These are phyloP conservation scores for Saitozyma podzolica DNA, from an alignment of 768 basidiomycete species.

Conservation along the genomic window DNA sequence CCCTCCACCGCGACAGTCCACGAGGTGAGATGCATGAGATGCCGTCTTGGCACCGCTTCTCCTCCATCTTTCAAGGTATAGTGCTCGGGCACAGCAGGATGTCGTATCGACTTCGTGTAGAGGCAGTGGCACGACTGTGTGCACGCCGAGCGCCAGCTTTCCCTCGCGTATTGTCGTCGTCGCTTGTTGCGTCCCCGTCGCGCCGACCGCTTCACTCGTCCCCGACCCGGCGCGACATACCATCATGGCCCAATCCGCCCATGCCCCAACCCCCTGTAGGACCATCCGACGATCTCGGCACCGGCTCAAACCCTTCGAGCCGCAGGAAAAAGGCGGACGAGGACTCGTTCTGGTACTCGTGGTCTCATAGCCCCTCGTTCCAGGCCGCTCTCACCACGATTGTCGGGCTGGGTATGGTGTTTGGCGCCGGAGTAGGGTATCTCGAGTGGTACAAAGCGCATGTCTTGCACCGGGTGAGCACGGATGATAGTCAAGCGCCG, in stretches of 20 bases:
- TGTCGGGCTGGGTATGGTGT: conserved; percentile 47
- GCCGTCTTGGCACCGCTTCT: too few relatives aligned
- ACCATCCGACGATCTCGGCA: conserved; percentile 28
- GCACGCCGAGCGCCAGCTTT: too few relatives aligned
- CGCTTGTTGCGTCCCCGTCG: too few relatives aligned
- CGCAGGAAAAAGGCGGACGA: conserved; percentile 6
- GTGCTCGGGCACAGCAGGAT: too few relatives aligned
- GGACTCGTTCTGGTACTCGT: conserved; percentile 30
- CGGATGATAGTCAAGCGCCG: background rate
- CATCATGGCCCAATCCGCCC: conserved; percentile 46
- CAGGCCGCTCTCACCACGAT: conserved; percentile 50
- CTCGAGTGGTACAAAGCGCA: conserved; percentile 77
- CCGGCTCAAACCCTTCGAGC: background rate
- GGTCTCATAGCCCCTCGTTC: conserved; percentile 38
- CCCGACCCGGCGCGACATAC: conserved; percentile 23
- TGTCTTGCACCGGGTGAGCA: conserved; percentile 71
- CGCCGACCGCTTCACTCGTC: background rate
- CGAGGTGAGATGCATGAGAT: too few relatives aligned
- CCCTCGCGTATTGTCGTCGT: too few relatives aligned
- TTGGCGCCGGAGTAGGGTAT: conserved; percentile 63
- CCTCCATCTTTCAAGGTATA: too few relatives aligned
- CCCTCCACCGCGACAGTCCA: too few relatives aligned
- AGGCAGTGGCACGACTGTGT: too few relatives aligned
- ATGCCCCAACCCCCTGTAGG: conserved; percentile 42
- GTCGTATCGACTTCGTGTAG: too few relatives aligned